phyloP scores from a whole-genome alignment of 768 basidiomycete genomes.

The Astraeus odoratus region DNA sequence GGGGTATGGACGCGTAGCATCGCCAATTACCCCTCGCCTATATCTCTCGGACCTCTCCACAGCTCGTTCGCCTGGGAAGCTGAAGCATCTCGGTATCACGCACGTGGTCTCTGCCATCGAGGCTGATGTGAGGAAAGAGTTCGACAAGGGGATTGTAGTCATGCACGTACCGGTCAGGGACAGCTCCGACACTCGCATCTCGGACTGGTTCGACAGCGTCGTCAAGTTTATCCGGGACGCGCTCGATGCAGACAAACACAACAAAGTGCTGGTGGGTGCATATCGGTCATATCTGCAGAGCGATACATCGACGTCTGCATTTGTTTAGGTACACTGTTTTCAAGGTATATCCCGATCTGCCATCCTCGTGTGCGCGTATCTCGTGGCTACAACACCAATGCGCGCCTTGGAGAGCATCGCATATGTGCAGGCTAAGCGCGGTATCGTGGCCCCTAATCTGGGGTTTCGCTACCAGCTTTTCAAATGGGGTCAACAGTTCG shows the following conservation, averaged over 20 bases:
- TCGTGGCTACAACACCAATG: conserved; percentile 48
- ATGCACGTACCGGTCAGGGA: conserved; percentile 51
- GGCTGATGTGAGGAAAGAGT: conserved; percentile 19
- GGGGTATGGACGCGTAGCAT: conserved; percentile 16
- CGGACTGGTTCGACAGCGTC: conserved; percentile 39
- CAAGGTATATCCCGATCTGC: conserved; percentile 73
- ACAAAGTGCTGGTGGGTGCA: conserved; percentile 45
- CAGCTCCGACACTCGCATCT: conserved; percentile 33
- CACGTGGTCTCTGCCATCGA: conserved; percentile 68
- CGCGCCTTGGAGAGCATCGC: conserved; percentile 45
- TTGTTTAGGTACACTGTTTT: conserved; percentile 62
- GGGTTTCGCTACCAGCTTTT: conserved; percentile 59
- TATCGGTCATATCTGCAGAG: neutral
- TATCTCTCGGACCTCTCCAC: conserved; percentile 60
- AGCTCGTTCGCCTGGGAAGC: conserved; percentile 41
- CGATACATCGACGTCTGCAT: neutral
- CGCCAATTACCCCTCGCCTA: conserved; percentile 39
- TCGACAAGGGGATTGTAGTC: conserved; percentile 29
- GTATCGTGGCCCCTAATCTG: conserved; percentile 57
- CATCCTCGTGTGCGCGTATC: conserved; percentile 70
- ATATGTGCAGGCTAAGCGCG: conserved; percentile 48
- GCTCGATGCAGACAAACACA: conserved; percentile 33
- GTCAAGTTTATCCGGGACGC: conserved; percentile 48
- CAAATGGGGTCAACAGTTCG: conserved; percentile 27
- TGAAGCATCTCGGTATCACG: conserved; percentile 58